These are phyloP conservation scores for Xylaria flabelliformis DNA, from an alignment of 495 filamentous ascomycete species.

Conservation along the genomic window DNA sequence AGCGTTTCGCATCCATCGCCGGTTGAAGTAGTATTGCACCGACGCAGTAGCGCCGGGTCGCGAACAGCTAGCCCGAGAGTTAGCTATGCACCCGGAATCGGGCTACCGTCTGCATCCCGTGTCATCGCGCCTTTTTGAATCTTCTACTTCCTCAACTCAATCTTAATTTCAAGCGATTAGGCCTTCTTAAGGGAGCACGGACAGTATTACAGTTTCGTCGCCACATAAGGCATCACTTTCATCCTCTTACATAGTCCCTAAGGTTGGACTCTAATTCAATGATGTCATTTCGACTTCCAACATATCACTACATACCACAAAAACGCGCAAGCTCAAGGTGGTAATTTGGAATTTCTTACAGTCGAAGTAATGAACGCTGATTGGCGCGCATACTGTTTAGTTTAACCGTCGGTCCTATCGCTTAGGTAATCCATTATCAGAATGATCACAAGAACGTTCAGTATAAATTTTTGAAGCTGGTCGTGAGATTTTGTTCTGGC, in stretches of 20 bases:
- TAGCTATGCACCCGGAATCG: not conserved
- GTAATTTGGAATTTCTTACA: no score
- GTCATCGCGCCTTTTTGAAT: not conserved
- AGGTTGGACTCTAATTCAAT: not conserved
- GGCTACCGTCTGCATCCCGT: not conserved
- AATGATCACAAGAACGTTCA: not conserved
- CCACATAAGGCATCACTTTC: not conserved
- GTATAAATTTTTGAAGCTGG: not conserved
- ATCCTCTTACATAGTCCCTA: not conserved
- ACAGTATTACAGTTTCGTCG: not conserved
- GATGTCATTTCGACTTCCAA: not conserved
- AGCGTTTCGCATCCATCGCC: not conserved
- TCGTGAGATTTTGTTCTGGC: not conserved
- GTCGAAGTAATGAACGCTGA: not conserved
- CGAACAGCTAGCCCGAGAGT: slow-evolving; percentile 9
- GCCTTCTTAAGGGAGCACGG: not conserved
- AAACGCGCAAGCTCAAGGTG: not conserved
- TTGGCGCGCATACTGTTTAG: not conserved
- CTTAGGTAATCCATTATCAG: not conserved
- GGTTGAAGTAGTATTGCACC: not conserved
- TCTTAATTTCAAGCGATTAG: not conserved
- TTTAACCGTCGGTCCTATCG: not conserved
- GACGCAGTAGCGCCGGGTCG: slow-evolving; percentile 1
- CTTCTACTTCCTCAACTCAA: not conserved
- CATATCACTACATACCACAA: not conserved